Conservation (phyloP, 1,284 basidiomycete genomes). For the Peniophora sp. region DNA sequence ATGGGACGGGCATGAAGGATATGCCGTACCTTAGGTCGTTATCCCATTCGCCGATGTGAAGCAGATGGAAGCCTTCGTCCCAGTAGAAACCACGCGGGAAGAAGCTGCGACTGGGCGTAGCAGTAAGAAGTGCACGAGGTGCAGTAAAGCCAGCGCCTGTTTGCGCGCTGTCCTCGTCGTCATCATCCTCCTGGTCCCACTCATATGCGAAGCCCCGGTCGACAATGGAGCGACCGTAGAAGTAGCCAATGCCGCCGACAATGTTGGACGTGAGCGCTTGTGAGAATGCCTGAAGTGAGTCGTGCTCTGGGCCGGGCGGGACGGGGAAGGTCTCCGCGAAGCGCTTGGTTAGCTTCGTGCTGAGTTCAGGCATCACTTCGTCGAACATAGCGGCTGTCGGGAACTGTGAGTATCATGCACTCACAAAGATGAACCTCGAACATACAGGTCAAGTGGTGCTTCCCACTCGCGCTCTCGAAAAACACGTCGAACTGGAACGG, state of each 20-base stretch:
- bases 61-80: conserved; percentile 94
- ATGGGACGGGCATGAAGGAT: conserved; percentile 3
- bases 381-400: conserved; percentile 49
- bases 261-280: conserved; percentile 86
- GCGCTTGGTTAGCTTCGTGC: conserved; percentile 52
- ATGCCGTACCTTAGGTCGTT: conserved; percentile 69
- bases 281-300: conserved; percentile 66
- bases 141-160: conserved; percentile 64
- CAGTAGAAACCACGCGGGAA: conserved; percentile 97
- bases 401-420: conserved; percentile 9
- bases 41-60: conserved; percentile 89
- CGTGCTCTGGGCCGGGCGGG: conserved; percentile 39
- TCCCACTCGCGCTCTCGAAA: conserved; percentile 66
- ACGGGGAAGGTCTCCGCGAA: conserved; percentile 69
- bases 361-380: conserved; percentile 61
- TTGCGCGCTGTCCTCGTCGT: conserved; percentile 32
- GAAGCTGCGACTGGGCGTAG: conserved; percentile 90
- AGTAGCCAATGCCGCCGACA: conserved; percentile 89
- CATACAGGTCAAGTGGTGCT: conserved; percentile 56
- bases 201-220: conserved; percentile 81
- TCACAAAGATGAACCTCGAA: conserved; percentile 8
- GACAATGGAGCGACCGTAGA: conserved; percentile 85
- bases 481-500: conserved; percentile 83
- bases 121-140: conserved; percentile 75
- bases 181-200: conserved; percentile 69